Evolutionary conservation across 2,329 filamentous ascomycete genomes (phyloP).

Genomic region (Ascochyta pisi): DNA sequence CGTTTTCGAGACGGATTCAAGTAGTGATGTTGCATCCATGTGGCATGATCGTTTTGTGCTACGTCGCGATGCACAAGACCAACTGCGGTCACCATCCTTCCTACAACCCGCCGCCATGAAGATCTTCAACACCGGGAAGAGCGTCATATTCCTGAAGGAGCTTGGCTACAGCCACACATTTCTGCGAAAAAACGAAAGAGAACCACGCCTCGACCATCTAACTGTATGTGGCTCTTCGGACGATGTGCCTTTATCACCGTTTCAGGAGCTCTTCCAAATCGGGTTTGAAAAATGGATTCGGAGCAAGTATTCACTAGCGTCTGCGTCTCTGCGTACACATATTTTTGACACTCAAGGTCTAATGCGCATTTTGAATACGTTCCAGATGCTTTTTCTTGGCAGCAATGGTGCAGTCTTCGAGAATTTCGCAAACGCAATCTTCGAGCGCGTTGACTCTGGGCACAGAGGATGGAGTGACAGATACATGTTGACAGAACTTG

Average conservation of each 20-base stretch:
- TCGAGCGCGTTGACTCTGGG: conserved; percentile 73
- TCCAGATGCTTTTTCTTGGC: conserved; percentile 79
- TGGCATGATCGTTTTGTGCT: conserved; percentile 81
- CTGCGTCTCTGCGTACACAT: conserved; percentile 67
- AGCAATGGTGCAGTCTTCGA: conserved; percentile 74
- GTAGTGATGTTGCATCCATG: conserved; percentile 67
- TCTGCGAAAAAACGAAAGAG: conserved; percentile 12
- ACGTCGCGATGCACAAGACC: conserved; percentile 64
- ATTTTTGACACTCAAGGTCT: conserved; percentile 75
- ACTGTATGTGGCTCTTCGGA: conserved; percentile 58
- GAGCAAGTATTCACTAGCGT: conserved; percentile 74
- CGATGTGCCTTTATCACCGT: conserved; percentile 65
- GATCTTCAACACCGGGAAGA: conserved; percentile 89
- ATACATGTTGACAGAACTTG: conserved; percentile 79
- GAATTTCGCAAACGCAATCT: conserved; percentile 71
- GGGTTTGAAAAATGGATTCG: conserved; percentile 80
- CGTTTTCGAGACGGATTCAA: conserved; percentile 65
- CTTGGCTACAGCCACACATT: conserved; percentile 62
- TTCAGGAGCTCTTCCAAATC: conserved; percentile 74
- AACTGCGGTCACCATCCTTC: conserved; percentile 75
- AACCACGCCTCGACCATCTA: conserved; percentile 61
- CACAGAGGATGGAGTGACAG: conserved; percentile 76
- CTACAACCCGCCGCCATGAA: conserved; percentile 71
- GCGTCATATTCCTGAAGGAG: conserved; percentile 80
- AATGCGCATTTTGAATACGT: conserved; percentile 66